These are phyloP conservation scores for Colletotrichum horii DNA, from an alignment of 2,329 filamentous ascomycete species.

Conservation along the genomic window DNA sequence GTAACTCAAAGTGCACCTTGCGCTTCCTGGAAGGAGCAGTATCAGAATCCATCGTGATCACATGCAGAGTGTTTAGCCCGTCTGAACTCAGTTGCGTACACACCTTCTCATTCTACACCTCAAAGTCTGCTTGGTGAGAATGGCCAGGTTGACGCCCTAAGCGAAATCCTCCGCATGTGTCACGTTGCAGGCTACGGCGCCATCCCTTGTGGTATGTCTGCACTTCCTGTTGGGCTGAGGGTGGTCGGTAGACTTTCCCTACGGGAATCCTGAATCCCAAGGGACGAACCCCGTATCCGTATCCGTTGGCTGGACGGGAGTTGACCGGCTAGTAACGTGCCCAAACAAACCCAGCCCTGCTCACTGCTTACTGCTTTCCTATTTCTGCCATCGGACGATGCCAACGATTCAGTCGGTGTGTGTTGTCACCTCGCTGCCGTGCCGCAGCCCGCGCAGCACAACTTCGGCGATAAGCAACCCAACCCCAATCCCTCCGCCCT, in stretches of 20 bases:
- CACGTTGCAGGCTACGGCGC: background rate
- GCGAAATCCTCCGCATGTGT: background rate
- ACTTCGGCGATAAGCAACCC: background rate
- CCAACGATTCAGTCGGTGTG: background rate
- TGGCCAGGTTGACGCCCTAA: background rate
- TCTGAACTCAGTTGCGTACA: background rate
- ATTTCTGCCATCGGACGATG: background rate
- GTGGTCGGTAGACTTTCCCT: background rate
- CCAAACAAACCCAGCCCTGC: background rate
- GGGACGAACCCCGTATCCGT: slow-evolving; percentile 20
- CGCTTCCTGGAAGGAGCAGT: background rate
- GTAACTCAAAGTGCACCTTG: background rate
- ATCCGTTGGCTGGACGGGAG: background rate
- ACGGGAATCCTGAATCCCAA: background rate
- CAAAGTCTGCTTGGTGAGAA: background rate
- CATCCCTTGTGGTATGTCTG: background rate
- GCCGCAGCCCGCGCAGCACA: background rate
- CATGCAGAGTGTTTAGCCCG: background rate
- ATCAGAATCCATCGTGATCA: background rate
- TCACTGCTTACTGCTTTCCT: background rate
- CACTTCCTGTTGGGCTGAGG: background rate
- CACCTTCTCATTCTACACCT: background rate
- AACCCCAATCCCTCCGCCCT: background rate
- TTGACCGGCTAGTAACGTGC: background rate
- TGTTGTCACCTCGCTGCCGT: background rate